phyloP scores from a whole-genome alignment of 495 filamentous ascomycete species.

The Aspergillus panamensis region DNA sequence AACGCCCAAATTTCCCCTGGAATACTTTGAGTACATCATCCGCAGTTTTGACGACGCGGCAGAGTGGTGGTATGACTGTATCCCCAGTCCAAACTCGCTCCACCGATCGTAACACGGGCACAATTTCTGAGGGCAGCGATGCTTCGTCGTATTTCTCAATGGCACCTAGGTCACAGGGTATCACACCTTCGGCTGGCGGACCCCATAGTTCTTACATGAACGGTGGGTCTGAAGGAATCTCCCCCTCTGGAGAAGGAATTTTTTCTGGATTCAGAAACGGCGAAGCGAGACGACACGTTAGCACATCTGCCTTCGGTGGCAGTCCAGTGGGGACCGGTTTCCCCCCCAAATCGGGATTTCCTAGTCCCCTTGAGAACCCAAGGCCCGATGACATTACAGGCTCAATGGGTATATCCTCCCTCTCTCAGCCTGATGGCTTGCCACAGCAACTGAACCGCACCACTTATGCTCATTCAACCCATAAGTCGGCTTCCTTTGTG shows the following conservation, averaged over 20 bases:
- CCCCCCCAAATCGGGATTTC: constrained; percentile 30
- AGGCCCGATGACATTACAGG: constrained; percentile 30
- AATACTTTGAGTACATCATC: constrained; percentile 47
- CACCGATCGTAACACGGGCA: constrained; percentile 38
- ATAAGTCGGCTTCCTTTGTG: constrained; percentile 39
- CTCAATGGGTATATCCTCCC: constrained; percentile 28
- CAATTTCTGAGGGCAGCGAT: constrained; percentile 41
- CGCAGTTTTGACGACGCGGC: constrained; percentile 34
- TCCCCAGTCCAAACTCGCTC: constrained; percentile 49
- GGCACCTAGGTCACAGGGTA: constrained; percentile 28
- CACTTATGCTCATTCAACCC: constrained; percentile 35
- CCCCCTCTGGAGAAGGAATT: constrained; percentile 35
- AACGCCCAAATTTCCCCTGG: constrained; percentile 52
- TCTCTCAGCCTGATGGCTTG: constrained; percentile 32
- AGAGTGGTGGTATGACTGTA: constrained; percentile 42
- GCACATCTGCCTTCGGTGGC: constrained; percentile 29
- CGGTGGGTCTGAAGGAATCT: constrained; percentile 31
- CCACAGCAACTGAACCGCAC: constrained; percentile 30
- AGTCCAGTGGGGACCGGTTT: constrained; percentile 33
- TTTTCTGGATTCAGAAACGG: constrained; percentile 30
- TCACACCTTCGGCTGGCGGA: constrained; percentile 23
- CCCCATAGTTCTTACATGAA: constrained; percentile 37
- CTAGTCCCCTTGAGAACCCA: constrained; percentile 28
- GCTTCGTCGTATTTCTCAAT: constrained; percentile 40
- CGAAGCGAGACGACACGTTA: constrained; percentile 33